Base-by-base conservation (phyloP, 2,329 filamentous ascomycete genomes). In the Exophiala lecanii-corni region DNA sequence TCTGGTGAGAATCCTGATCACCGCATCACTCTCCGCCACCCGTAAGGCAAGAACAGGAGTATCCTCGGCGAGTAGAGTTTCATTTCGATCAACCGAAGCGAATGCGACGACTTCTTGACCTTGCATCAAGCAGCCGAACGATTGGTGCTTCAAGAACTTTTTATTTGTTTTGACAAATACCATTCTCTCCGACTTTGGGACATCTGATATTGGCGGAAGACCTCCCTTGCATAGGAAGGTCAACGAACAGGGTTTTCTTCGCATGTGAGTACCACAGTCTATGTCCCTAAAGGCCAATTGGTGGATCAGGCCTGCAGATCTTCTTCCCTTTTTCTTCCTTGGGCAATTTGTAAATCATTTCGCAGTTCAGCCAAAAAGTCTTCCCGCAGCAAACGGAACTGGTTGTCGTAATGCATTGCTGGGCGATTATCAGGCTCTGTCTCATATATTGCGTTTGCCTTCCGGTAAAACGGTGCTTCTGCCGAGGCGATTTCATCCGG, bases 341-440 rank as follows among this genome's bases (percentile, higher is more conserved):
- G n/a, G 16, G 30, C 17, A 23, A 5, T 15, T 19, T 78, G 70
- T 0, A 82, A 59, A 36, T 84, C 81, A 6, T 80, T 75, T 1
- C 78, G 72, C 2, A 89, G 65, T 49, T 84, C 81, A 0, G 70
- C 75, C 0, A 88, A 62, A 71, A 87, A 81, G 49, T 88, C 84
- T 53, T 89, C 82, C 2, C 84, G 68, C 0, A 86, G 65, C 0
- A 88, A 70, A 0, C 84, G 79, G 50, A 84, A 89, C 39, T 86
- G 79, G 55, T 83, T 85, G 54, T 86, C 84, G 0, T 85, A 60
- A 56, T 87, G 79, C 0, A 65, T 60, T 0, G 62, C 61, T 0
- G 72, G 59, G 1, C 78, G 70, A 0, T 59, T 53, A 1, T 64
- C 45, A 9, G 56, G 21, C 1, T 64, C 43, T 0, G 60, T 47